Base-by-base conservation (phyloP, 2,329 filamentous ascomycete species). In the Elsinoe batatas region DNA sequence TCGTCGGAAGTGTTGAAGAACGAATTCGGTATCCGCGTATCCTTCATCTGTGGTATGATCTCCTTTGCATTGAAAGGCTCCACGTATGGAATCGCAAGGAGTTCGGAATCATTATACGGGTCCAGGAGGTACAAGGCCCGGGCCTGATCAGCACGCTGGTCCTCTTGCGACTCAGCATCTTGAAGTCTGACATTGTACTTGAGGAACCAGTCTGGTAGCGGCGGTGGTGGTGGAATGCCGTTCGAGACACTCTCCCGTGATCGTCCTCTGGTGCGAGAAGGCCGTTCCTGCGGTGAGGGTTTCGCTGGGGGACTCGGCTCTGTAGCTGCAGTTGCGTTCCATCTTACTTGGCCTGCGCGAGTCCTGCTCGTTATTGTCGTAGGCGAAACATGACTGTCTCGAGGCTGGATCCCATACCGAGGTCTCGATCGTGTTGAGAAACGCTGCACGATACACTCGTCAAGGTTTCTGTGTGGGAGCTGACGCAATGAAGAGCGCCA, bases 191-290 rank as follows among this genome's bases (percentile, higher is more conserved):
- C 66, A 61, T 71, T 70, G 51, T 68, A 61, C 20, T 62, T 61
- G 44, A 71, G 51, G 54, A 71, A 71, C 68, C 68, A 71, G 5
- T 67, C 63, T 11, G 68, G 68, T n/a, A 70, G 58, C 6, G 66
- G 65, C 15, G 67, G 66, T 3, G 67, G 65, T 26, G 53, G 53
- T 13, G 53, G 53, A 13, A 55, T 47, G 30, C 53, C 43, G 18
- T 44, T 56, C n/a, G 57, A 58, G 5, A 49, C 26, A 13, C 36
- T 47, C 53, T 46, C 35, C 13, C 40, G 17, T 6, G 26, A 20
- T 37, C 26, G 17, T 15, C 15, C 32, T 36, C 30, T 33, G 20
- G 12, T 51, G 7, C 47, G 32, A 8, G 12, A n/a, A 26, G 17
- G 5, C 8, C 35, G 32, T 11, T 51, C 32, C 15, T 13, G n/a